Evolutionary conservation across 345 rosid species (phyloP).

Genomic region (Salix arbutifolia): DNA sequence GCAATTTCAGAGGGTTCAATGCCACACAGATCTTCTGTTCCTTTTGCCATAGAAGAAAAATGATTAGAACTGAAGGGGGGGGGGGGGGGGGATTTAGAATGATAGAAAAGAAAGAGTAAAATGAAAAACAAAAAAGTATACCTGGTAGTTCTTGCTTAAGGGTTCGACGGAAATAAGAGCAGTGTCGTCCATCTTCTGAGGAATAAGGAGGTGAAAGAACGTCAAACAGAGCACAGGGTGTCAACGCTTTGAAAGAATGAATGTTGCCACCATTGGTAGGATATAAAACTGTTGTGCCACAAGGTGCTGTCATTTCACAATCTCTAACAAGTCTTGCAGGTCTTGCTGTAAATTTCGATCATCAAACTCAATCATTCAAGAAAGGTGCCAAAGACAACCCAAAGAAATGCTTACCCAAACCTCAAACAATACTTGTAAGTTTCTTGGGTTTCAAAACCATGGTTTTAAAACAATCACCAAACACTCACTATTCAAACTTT

Average conservation of each 20-base stretch:
- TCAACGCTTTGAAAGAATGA: conserved; percentile 69
- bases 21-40: conserved; percentile 57
- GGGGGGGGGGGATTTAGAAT: background rate
- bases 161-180: conserved; percentile 58
- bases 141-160: conserved; percentile 56
- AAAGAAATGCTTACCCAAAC: background rate
- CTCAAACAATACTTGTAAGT: background rate
- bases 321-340: conserved; percentile 70
- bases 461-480: background rate
- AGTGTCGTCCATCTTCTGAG: conserved; percentile 52
- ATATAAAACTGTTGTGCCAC: conserved; percentile 56
- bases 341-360: conserved; percentile 50
- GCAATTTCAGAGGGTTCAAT: conserved; percentile 43
- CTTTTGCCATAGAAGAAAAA: conserved; percentile 27
- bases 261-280: conserved; percentile 81
- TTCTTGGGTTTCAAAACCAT: background rate
- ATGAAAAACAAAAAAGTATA: conserved; percentile 6
- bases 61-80: background rate
- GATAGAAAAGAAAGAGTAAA: background rate
- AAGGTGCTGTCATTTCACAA: conserved; percentile 60
- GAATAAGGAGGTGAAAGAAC: conserved; percentile 75
- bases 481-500: background rate
- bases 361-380: background rate
- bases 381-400: no score
- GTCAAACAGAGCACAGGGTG: conserved; percentile 74